Evolutionary conservation across 306 rosid species (phyloP).

Genomic region (Gillenia trifoliata): DNA sequence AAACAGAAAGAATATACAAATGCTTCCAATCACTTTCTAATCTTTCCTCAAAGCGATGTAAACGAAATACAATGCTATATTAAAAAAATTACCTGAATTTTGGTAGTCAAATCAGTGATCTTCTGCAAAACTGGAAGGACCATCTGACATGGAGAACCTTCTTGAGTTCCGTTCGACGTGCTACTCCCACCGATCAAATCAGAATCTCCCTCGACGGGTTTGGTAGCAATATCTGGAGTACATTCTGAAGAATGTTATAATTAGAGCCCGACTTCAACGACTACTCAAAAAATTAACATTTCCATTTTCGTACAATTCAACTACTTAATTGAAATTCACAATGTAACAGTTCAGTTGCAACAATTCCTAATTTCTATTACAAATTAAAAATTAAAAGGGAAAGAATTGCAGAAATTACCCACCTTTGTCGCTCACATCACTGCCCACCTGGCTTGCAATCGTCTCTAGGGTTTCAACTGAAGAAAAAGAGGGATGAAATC

Average conservation of each 20-base stretch:
- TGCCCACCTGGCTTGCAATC: neutral
- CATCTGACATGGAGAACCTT: slow-evolving; percentile 48
- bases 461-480: slow-evolving; percentile 15
- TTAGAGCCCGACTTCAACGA: neutral
- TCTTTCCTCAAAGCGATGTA: neutral
- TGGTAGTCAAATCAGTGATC: slow-evolving; percentile 51
- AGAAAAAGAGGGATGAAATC: neutral
- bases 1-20: neutral
- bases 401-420: neutral
- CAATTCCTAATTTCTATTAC: neutral
- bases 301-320: neutral
- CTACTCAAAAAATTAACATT: neutral
- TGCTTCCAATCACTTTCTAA: neutral
- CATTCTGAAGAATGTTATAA: neutral
- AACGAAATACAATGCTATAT: neutral
- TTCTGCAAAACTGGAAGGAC: slow-evolving; percentile 80
- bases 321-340: neutral
- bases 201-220: slow-evolving; percentile 29
- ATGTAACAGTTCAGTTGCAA: neutral
- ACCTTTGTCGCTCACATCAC: slow-evolving; percentile 4
- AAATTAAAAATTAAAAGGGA: neutral
- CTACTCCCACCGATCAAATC: slow-evolving; percentile 41
- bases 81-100: slow-evolving; percentile 51
- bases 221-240: slow-evolving; percentile 30
- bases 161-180: slow-evolving; percentile 45